A percentile compares a stretch with the other conserved stretches of the same genome.
Conservation (phyloP, 1,284 basidiomycete species). For the Wolfiporia cocos region DNA sequence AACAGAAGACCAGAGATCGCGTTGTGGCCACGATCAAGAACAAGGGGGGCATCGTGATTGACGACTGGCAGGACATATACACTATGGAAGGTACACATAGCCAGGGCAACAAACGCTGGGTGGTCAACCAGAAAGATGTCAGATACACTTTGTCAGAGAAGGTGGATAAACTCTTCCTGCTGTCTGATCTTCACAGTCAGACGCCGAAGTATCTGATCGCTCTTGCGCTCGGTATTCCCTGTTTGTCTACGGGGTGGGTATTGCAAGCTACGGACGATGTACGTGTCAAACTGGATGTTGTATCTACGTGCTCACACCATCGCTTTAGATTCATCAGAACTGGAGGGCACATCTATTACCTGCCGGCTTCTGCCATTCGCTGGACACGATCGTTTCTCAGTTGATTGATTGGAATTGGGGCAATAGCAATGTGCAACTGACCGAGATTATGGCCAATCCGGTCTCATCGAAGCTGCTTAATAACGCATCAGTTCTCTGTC, state of each 20-base stretch:
- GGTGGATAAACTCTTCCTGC: constrained; percentile 58
- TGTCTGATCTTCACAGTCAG: constrained; percentile 57
- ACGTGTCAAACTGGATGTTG: background rate
- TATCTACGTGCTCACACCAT: too few relatives aligned
- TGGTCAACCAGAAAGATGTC: constrained; percentile 40
- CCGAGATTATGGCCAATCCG: constrained; percentile 47
- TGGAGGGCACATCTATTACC: too few relatives aligned
- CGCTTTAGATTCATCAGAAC: too few relatives aligned
- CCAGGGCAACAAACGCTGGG: constrained; percentile 44
- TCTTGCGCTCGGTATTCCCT: constrained; percentile 81
- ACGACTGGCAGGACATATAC: constrained; percentile 66
- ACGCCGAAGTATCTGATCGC: constrained; percentile 81
- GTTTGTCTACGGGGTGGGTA: constrained; percentile 64
- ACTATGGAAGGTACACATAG: constrained; percentile 44
- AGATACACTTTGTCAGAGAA: constrained; percentile 34
- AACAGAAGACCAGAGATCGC: constrained; percentile 28
- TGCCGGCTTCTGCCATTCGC: constrained; percentile 54
- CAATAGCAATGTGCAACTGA: constrained; percentile 42
- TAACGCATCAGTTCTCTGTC: constrained; percentile 45
- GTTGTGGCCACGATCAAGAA: constrained; percentile 40
- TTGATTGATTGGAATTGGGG: constrained; percentile 72
- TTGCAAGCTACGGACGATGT: constrained; percentile 37
- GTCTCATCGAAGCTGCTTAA: constrained; percentile 53
- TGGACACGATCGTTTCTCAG: constrained; percentile 57
- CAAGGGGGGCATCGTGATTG: constrained; percentile 55